Evolutionary conservation across 371 early-diverging fungal genomes (phyloP).

Genomic region (Mortierella sp.): DNA sequence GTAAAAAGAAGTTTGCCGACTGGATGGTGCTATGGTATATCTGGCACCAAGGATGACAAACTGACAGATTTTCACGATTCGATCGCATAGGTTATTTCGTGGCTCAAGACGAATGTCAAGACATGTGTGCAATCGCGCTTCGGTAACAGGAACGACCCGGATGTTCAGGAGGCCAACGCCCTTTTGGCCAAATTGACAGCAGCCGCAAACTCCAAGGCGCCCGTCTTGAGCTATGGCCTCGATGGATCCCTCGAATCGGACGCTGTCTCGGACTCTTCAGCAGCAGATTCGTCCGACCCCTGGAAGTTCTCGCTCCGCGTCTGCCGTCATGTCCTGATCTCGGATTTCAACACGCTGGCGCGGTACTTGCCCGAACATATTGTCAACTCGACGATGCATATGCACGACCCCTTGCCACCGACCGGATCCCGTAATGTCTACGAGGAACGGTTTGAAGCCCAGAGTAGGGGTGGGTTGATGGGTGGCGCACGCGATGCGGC

Average conservation of each 20-base stretch:
- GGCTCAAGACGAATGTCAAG: constrained; percentile 62
- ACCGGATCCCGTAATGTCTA: constrained; percentile 66
- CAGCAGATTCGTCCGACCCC: constrained; percentile 25
- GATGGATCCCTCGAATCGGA: constrained; percentile 46
- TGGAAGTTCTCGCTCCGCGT: constrained; percentile 70
- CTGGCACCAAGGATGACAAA: background rate
- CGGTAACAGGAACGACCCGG: constrained; percentile 26
- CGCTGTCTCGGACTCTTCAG: constrained; percentile 30
- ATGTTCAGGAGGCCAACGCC: constrained; percentile 25
- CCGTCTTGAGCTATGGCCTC: constrained; percentile 23
- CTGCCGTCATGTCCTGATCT: constrained; percentile 80
- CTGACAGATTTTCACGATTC: background rate
- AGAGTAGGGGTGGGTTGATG: constrained; percentile 35
- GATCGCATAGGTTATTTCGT: constrained; percentile 55
- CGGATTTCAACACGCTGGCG: constrained; percentile 70
- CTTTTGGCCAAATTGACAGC: constrained; percentile 9
- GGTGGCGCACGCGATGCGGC: constrained; percentile 49
- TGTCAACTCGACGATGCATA: constrained; percentile 68
- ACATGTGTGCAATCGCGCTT: constrained; percentile 43
- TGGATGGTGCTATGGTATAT: constrained; percentile 30
- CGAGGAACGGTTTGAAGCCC: constrained; percentile 55
- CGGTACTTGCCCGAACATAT: constrained; percentile 69
- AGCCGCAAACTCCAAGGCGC: constrained; percentile 4
- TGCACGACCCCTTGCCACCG: constrained; percentile 86
- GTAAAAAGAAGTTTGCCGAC: constrained; percentile 35